phyloP scores from a whole-genome alignment of 257 asterid genomes.

The Voacanga thouarsii region DNA sequence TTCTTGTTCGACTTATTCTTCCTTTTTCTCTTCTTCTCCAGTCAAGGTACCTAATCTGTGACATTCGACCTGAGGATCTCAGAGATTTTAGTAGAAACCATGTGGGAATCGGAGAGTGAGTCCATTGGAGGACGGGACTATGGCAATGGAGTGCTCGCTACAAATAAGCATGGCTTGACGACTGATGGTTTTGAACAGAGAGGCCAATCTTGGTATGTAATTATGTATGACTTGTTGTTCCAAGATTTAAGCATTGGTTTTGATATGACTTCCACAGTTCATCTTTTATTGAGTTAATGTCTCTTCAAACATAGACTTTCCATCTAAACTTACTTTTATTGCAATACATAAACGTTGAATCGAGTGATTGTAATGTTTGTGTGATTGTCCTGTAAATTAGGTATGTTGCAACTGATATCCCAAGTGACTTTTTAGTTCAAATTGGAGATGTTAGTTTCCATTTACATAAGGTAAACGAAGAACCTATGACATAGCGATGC shows the following conservation, averaged over 20 bases:
- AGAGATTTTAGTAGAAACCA: conserved; percentile 18
- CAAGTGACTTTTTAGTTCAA: conserved; percentile 83
- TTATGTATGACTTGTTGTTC: conserved; percentile 3
- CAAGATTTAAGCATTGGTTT: neutral
- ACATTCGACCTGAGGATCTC: conserved; percentile 14
- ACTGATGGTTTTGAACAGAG: conserved; percentile 85
- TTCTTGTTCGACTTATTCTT: conserved; percentile 13
- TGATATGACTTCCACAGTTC: neutral
- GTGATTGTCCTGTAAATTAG: conserved; percentile 37
- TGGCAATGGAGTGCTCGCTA: conserved; percentile 57
- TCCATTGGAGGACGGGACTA: conserved; percentile 54
- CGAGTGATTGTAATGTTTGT: conserved; percentile 5
- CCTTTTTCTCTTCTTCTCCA: conserved; percentile 18
- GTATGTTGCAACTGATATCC: conserved; percentile 86
- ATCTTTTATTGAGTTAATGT: neutral
- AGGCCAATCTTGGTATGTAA: conserved; percentile 92
- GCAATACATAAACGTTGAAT: neutral
- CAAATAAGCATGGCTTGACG: conserved; percentile 52
- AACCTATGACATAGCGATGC: neutral
- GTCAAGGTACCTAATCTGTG: neutral
- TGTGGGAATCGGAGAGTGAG: conserved; percentile 93
- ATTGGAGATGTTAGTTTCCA: conserved; percentile 78
- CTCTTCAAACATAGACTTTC: neutral
- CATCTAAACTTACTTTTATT: neutral
- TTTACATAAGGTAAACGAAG: conserved; percentile 69